Base-by-base conservation (phyloP, 345 rosid species). In the Brassica juncea region DNA sequence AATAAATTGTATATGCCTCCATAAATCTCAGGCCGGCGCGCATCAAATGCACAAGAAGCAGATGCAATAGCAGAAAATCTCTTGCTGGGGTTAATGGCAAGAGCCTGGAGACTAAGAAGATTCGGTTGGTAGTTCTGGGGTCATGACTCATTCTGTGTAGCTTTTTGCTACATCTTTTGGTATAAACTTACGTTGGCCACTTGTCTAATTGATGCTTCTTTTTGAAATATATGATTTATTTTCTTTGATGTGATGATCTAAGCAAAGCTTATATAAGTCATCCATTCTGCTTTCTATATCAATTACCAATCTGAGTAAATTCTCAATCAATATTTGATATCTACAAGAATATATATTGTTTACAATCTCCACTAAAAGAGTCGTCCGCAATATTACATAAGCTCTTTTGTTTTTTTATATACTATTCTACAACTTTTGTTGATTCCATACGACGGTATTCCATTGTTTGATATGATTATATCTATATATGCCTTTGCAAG, bases 321-420 rank as follows among this genome's bases (percentile, higher is more conserved):
- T 14, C 27, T 60, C 62, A 70, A 70, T 62, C 28, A 70, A 62
- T 37, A 12, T 23, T 69, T 61, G 28, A 69, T 47, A 39, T 69
- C 5, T 69, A 30, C 21, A 21, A 60, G 16, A 44, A 44, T 59
- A 42, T 19, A 8, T 15, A 19, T 74, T 14, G 10, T 23, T 54
- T 32, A 66, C 27, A 47, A 28, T 28, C 72, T 69, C 72, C 72
- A 49, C 61, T 49, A 49, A n/a, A 27, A n/a, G 31, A n/a, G 55
- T 67, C 19, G 57, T 23, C 35, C 52, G 47, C 11, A 39, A 16
- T 47, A 47, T 27, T 76, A 57, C 59, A 2, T 12, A 30, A 19
- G 7, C 14, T n/a, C 59, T 66, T 57, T 57, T 55, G 59, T 15
- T 55, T 16, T 16, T 55, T 21, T 19, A 57, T 57, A 21, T 4